Conservation (phyloP, 176 grass and related monocot species). For the Luzula sylvatica region DNA sequence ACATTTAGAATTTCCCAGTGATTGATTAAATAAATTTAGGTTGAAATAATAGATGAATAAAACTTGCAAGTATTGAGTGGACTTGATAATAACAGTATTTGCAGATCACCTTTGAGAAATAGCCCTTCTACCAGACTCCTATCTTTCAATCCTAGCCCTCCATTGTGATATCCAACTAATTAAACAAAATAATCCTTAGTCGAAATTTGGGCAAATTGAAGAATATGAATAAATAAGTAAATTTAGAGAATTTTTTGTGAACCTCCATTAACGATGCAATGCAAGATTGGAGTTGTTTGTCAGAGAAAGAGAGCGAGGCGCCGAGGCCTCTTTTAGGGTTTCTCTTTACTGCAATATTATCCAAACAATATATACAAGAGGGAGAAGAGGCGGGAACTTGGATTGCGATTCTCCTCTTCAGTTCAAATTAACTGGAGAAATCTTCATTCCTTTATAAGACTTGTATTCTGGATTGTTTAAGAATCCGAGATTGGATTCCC, state of each 20-base stretch:
- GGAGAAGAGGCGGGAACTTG: too few species aligned
- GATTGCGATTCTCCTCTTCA: too few species aligned
- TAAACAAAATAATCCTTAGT: constrained; percentile 15
- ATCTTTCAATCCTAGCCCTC: constrained; percentile 80
- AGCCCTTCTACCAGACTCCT: constrained; percentile 72
- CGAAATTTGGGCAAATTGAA: too few species aligned
- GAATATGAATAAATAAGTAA: neutral
- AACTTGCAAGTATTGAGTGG: constrained; percentile 89
- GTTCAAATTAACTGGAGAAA: too few species aligned
- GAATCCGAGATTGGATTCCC: too few species aligned
- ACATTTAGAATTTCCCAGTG: too few species aligned
- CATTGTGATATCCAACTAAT: constrained; percentile 94
- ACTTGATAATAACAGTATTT: constrained; percentile 95
- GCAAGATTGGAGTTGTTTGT: constrained; percentile 79
- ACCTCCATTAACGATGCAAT: constrained; percentile 86
- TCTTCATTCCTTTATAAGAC: too few species aligned
- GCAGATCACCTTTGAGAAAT: constrained; percentile 86
- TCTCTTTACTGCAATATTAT: constrained; percentile 62
- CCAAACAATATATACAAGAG: too few species aligned
- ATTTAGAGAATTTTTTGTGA: neutral
- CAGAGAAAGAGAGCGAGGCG: constrained; percentile 66
- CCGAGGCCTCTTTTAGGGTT: constrained; percentile 65
- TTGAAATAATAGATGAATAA: too few species aligned
- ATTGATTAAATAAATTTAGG: too few species aligned
- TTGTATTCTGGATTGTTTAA: too few species aligned